These are phyloP conservation scores for Phalaenopsis equestris DNA, from an alignment of 106 monocot species.

Conservation along the genomic window DNA sequence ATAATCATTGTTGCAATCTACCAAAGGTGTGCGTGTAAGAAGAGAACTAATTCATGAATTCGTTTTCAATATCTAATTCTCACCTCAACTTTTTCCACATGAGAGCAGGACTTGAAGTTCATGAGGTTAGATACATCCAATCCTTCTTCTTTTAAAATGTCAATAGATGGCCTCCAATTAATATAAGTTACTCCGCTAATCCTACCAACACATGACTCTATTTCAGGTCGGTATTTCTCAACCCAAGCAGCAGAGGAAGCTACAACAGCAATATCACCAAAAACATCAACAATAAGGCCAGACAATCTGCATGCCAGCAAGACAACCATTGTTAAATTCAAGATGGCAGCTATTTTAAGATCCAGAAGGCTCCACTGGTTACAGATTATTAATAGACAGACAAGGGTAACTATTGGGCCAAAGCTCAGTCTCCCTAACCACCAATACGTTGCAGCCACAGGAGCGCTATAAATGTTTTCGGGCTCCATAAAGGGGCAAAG, in stretches of 20 bases:
- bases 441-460: constrained; percentile 5
- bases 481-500: background rate
- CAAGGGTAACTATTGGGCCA: background rate
- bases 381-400: background rate
- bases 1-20: background rate
- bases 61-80: background rate
- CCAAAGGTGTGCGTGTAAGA: background rate
- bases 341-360: background rate
- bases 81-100: constrained; percentile 56
- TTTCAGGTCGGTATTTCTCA: constrained; percentile 76
- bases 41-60: background rate
- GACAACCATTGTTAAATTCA: constrained; percentile 4
- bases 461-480: background rate
- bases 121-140: constrained; percentile 43
- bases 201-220: constrained; percentile 45
- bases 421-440: background rate
- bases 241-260: constrained; percentile 99
- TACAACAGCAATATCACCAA: constrained; percentile 76
- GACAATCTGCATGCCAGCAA: constrained; percentile 56
- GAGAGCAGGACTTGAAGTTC: constrained; percentile 13
- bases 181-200: constrained; percentile 40
- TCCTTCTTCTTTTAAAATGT: constrained; percentile 93
- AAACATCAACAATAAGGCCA: constrained; percentile 83
- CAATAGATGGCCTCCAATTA: constrained; percentile 82
- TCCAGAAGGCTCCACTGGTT: background rate